Percentiles rank a stretch among this genome's conserved stretches.
phyloP scores from a whole-genome alignment of 805 yeast genomes.

The Starmerella cellae region DNA sequence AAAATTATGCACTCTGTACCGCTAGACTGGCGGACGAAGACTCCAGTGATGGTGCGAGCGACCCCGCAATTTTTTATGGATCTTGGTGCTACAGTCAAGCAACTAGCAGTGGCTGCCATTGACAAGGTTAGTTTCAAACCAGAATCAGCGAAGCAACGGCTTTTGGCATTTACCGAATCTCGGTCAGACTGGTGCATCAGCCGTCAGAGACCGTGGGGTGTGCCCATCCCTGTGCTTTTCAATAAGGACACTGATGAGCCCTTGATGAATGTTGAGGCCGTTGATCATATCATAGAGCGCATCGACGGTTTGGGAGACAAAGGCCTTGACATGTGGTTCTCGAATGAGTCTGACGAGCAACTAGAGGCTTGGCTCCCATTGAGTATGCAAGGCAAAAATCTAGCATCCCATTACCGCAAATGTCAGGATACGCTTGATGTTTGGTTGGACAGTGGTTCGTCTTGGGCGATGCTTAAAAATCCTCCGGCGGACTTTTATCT shows the following conservation, averaged over 20 bases:
- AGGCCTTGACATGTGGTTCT: slow-evolving; percentile 49
- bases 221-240: slow-evolving; percentile 84
- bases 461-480: slow-evolving; percentile 55
- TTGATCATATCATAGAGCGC: slow-evolving; percentile 43
- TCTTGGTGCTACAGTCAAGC: slow-evolving; percentile 50
- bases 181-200: slow-evolving; percentile 97
- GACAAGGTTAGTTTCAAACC: slow-evolving; percentile 60
- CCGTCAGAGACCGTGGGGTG: slow-evolving; percentile 95
- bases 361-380: slow-evolving; percentile 64
- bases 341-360: slow-evolving; percentile 30
- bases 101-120: slow-evolving; percentile 45
- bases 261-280: slow-evolving; percentile 42
- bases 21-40: slow-evolving; percentile 92
- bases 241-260: slow-evolving; percentile 49
- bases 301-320: slow-evolving; percentile 44
- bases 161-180: slow-evolving; percentile 55
- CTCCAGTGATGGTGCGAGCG: slow-evolving; percentile 86
- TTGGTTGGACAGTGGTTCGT: slow-evolving; percentile 96
- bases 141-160: slow-evolving; percentile 52
- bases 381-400: slow-evolving; percentile 25
- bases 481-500: slow-evolving; percentile 54
- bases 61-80: slow-evolving; percentile 97
- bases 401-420: slow-evolving; percentile 38
- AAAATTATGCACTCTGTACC: slow-evolving; percentile 75
- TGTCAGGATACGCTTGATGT: slow-evolving; percentile 95